These are phyloP conservation scores for Saccharomyces hybrid DNA, from an alignment of 1,139 yeast species.

Conservation along the genomic window DNA sequence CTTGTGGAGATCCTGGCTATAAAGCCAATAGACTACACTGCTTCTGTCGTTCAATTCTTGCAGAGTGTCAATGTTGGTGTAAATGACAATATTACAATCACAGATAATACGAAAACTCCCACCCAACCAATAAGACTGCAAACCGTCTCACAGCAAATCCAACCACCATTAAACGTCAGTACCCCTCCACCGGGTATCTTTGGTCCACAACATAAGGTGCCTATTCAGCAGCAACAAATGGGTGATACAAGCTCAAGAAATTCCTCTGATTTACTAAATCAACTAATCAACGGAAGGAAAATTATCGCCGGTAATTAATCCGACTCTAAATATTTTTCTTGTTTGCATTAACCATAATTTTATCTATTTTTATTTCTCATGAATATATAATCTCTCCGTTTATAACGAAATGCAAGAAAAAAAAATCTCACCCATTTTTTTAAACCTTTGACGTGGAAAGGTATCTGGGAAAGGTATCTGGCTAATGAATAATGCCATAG, in stretches of 20 bases:
- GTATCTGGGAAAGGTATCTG: neutral
- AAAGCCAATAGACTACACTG: conserved; percentile 30
- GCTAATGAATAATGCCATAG: neutral
- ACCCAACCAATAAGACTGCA: conserved; percentile 2
- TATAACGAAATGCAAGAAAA: neutral
- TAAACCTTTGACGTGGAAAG: neutral
- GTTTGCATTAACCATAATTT: neutral
- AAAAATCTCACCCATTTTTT: neutral
- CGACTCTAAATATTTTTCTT: neutral
- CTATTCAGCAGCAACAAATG: conserved; percentile 17
- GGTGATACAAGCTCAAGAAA: conserved; percentile 22
- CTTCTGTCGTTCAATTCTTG: conserved; percentile 28
- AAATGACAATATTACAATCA: conserved; percentile 7
- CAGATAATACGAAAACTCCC: conserved; percentile 3
- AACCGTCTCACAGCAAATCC: conserved; percentile 20
- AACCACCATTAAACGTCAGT: conserved; percentile 17
- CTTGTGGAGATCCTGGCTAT: conserved; percentile 30
- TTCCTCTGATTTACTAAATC: conserved; percentile 63
- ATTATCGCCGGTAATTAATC: conserved; percentile 29
- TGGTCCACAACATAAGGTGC: conserved; percentile 19
- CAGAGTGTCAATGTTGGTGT: conserved; percentile 19
- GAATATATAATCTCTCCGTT: neutral
- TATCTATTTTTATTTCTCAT: neutral
- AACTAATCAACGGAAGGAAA: conserved; percentile 63
- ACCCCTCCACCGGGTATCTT: conserved; percentile 43